Conservation (phyloP, 768 basidiomycete genomes). For the Mrakia gelida region DNA sequence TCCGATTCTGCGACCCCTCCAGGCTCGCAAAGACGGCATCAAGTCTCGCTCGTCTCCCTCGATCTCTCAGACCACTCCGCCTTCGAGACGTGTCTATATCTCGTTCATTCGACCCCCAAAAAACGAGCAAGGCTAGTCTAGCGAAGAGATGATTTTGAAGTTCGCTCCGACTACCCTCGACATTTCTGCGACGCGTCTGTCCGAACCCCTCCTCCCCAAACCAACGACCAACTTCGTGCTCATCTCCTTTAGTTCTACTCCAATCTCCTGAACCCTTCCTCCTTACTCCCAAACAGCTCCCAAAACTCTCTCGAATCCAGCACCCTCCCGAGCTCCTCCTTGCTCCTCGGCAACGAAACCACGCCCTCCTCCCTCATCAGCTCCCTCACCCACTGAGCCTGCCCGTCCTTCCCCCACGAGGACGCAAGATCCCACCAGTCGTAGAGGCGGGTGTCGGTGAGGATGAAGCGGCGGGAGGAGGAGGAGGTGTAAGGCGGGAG, state of each 20-base stretch:
- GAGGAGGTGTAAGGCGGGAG: background rate
- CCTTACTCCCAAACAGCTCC: conserved; percentile 38
- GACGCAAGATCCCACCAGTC: conserved; percentile 50
- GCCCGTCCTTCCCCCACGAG: conserved; percentile 2
- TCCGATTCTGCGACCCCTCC: no score
- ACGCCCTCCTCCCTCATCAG: conserved; percentile 55
- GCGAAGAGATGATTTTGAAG: no score
- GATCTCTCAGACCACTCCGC: no score
- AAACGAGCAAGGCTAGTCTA: no score
- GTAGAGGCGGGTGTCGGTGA: conserved; percentile 45
- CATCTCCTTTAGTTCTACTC: background rate
- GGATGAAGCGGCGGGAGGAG: conserved; percentile 17
- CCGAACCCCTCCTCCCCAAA: no score
- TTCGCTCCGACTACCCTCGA: no score
- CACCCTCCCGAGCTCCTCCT: conserved; percentile 53
- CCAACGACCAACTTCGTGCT: no score
- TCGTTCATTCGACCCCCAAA: no score
- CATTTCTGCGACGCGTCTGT: no score
- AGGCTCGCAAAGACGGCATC: no score
- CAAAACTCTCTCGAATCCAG: conserved; percentile 63
- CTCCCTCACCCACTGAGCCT: conserved; percentile 54
- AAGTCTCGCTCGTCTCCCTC: no score
- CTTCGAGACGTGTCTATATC: no score
- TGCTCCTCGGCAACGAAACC: conserved; percentile 54
- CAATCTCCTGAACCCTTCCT: background rate